Base-by-base conservation (phyloP, 805 yeast genomes). In the Starmerella vitae region DNA sequence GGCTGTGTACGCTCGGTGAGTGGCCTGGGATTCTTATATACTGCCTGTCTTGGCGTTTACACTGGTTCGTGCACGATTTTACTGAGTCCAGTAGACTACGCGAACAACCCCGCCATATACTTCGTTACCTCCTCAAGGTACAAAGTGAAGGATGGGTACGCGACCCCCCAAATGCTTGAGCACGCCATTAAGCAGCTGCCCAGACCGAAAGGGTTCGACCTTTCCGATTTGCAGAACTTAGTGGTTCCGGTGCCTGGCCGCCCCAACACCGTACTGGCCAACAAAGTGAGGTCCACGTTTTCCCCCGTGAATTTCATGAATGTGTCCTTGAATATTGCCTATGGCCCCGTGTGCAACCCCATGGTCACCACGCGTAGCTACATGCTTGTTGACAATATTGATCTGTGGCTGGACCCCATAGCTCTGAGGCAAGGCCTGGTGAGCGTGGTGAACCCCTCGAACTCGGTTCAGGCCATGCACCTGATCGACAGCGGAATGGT, bases 401-500 rank as follows among this genome's bases (percentile, higher is more conserved):
- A 83, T 46, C 57, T 91, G 19, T 84, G 78, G 68, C 65, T 91
- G 37, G 97, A 91, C 54, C 85, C 94, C 0, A 66, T 78, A 34
- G 88, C 93, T 0, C 65, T 91, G 42, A 69, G 96, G n/a, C 88
- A 84, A 46, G 98, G 99, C 2, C 73, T 78, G 38, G 70, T 91
- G 2, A 74, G 80, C 17, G 68, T 81, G 20, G 86, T 84, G 5
- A 78, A 81, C 49, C 88, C 84, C 9, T 71, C 71, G 3, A 79
- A 74, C 45, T 67, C 67, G 20, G 76, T 81, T 3, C 68, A 70
- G 47, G 83, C 85, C 0, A 62, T 91, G 37, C 78, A 76, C 41
- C 61, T 91, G 7, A 94, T 85, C 54, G 98, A 91, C 53, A 82
- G 94, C 0, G 99, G 99, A 10, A 80, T 88, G 68, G 96, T 86